phyloP scores from a whole-genome alignment of 2,329 filamentous ascomycete species.

The Hymenoscyphus salicellus region DNA sequence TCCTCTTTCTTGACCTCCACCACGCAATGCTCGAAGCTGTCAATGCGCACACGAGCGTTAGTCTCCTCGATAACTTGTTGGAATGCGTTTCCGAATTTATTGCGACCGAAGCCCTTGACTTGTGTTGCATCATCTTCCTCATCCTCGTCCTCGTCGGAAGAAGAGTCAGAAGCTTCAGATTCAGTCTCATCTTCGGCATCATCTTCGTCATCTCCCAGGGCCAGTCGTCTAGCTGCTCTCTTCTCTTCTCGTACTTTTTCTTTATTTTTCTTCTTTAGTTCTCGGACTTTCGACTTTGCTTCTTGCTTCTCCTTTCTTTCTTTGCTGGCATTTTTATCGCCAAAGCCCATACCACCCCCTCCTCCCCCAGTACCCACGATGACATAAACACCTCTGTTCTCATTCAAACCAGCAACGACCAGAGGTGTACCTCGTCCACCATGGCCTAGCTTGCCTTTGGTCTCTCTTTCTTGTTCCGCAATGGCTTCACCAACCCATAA shows the following conservation, averaged over 20 bases:
- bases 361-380: constrained; percentile 91
- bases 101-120: constrained; percentile 70
- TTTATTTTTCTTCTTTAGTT: constrained; percentile 56
- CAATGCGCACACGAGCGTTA: constrained; percentile 82
- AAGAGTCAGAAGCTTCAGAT: constrained; percentile 49
- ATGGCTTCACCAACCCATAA: constrained; percentile 94
- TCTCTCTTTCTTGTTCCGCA: constrained; percentile 79
- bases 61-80: constrained; percentile 93
- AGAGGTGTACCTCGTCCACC: constrained; percentile 76
- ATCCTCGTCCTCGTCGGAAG: constrained; percentile 46
- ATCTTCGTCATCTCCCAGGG: constrained; percentile 43
- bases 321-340: constrained; percentile 64
- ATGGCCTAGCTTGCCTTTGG: constrained; percentile 64
- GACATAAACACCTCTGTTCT: constrained; percentile 81
- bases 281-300: constrained; percentile 59
- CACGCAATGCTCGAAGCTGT: constrained; percentile 96
- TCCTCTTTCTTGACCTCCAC: constrained; percentile 98
- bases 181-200: constrained; percentile 53
- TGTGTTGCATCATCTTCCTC: constrained; percentile 53
- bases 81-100: constrained; percentile 91
- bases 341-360: constrained; percentile 61
- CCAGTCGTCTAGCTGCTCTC: constrained; percentile 54
- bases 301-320: constrained; percentile 62
- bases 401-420: constrained; percentile 86
- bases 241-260: constrained; percentile 60